A percentile compares a stretch with the other conserved stretches of the same genome.
Evolutionary conservation across 495 filamentous ascomycete species (phyloP).

Genomic region (Annulohypoxylon nitens): DNA sequence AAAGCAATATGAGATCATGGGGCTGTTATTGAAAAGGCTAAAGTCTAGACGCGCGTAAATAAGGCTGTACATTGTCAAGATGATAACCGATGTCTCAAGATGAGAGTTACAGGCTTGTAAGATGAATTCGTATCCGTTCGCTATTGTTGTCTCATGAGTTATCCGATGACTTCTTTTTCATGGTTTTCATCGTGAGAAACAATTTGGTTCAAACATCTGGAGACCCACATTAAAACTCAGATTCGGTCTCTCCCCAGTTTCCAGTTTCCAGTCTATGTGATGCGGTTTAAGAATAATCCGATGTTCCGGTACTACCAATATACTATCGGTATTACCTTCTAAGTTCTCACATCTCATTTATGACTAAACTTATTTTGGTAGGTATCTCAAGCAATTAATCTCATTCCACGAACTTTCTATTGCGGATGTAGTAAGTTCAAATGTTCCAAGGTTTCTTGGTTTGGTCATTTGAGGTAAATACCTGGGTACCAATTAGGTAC

Average conservation of each 20-base stretch:
- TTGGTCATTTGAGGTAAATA: not conserved
- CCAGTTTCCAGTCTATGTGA: not conserved
- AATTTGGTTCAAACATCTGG: constrained; percentile 7
- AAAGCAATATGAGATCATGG: constrained; percentile 9
- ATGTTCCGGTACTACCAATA: not conserved
- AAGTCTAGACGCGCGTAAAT: not conserved
- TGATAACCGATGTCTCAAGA: not conserved
- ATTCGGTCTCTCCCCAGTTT: not conserved
- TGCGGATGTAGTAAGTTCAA: not conserved
- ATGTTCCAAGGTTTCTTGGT: not conserved
- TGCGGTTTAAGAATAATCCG: constrained; percentile 41
- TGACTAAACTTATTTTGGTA: constrained; percentile 1
- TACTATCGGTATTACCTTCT: not conserved
- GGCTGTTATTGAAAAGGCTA: not conserved
- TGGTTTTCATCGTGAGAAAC: constrained; percentile 1
- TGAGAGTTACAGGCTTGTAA: not conserved
- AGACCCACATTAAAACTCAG: not conserved
- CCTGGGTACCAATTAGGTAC: not conserved
- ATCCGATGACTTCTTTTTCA: constrained; percentile 7
- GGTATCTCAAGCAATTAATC: constrained; percentile 2
- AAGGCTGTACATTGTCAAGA: not conserved
- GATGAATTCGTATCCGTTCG: constrained; percentile 3
- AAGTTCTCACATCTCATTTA: not conserved
- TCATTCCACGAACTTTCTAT: constrained; percentile 1
- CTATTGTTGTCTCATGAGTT: constrained; percentile 4